Evolutionary conservation across 2,329 filamentous ascomycete species (phyloP).

Genomic region (Talaromyces rugulosus): DNA sequence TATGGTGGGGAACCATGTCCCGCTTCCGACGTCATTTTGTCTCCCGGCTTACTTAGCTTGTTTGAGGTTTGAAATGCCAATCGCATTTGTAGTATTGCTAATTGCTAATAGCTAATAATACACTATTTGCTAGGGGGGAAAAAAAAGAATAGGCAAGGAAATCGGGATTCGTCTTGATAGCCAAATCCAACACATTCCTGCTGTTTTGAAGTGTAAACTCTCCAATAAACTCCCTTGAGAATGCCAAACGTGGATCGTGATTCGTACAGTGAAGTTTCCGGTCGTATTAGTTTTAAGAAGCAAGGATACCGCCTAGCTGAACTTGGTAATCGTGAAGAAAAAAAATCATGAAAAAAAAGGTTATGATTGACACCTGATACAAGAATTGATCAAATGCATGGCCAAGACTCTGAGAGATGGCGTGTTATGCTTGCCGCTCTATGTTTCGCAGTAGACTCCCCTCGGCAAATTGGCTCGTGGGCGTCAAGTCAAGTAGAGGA

Average conservation of each 20-base stretch:
- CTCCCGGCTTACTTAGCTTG: background rate
- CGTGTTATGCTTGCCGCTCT: conserved; percentile 15
- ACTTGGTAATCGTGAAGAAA: background rate
- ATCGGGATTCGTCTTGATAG: background rate
- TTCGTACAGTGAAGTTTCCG: background rate
- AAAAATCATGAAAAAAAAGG: background rate
- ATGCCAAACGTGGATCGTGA: background rate
- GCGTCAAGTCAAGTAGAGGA: conserved; percentile 41
- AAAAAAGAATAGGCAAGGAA: background rate
- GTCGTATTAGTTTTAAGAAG: background rate
- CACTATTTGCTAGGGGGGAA: background rate
- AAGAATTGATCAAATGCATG: background rate
- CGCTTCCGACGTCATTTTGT: background rate
- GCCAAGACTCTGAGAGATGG: background rate
- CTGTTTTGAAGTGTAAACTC: background rate
- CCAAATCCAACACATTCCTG: background rate
- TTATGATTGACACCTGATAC: background rate
- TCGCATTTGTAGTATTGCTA: background rate
- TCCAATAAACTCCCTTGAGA: background rate
- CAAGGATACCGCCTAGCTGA: background rate
- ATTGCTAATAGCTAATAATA: background rate
- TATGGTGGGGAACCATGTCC: background rate
- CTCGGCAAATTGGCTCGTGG: conserved; percentile 40
- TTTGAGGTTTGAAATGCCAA: background rate
- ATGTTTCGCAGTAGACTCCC: conserved; percentile 42